phyloP scores from a whole-genome alignment of 2,329 filamentous ascomycete species.

The Aspergillus melleus region DNA sequence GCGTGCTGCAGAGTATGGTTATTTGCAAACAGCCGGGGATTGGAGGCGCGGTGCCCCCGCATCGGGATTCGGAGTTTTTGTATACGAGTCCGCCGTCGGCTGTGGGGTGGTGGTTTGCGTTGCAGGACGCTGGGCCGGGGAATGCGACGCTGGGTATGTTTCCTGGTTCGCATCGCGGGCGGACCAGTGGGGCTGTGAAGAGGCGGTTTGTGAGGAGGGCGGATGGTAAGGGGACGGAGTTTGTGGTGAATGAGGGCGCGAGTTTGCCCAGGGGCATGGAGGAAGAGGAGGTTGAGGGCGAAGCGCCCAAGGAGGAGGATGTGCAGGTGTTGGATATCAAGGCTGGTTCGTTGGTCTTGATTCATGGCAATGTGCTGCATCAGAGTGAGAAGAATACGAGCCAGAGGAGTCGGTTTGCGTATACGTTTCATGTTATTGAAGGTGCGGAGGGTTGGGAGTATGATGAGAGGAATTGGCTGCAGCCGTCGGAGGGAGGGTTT shows the following conservation, averaged over 20 bases:
- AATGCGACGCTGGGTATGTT: slow-evolving; percentile 91
- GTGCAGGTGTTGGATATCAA: slow-evolving; percentile 86
- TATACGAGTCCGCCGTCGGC: slow-evolving; percentile 88
- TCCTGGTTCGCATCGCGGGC: slow-evolving; percentile 67
- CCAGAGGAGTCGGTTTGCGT: slow-evolving; percentile 84
- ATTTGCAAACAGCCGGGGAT: slow-evolving; percentile 99
- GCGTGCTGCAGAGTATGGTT: slow-evolving; percentile 89
- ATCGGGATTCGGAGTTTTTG: slow-evolving; percentile 90
- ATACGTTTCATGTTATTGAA: slow-evolving; percentile 97
- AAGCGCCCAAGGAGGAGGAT: slow-evolving; percentile 36
- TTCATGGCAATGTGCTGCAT: slow-evolving; percentile 93
- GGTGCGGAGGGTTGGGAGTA: slow-evolving; percentile 67
- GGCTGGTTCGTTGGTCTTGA: slow-evolving; percentile 85
- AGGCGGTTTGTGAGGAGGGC: slow-evolving; percentile 69
- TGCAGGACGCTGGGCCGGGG: slow-evolving; percentile 82
- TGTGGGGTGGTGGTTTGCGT: slow-evolving; percentile 95
- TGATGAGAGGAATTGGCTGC: slow-evolving; percentile 89
- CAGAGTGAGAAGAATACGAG: slow-evolving; percentile 94
- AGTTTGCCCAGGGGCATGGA: slow-evolving; percentile 61
- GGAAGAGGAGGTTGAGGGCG: slow-evolving; percentile 41
- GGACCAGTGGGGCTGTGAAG: slow-evolving; percentile 62
- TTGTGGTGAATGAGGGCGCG: slow-evolving; percentile 67
- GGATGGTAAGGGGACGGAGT: slow-evolving; percentile 58
- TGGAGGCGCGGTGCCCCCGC: slow-evolving; percentile 83
- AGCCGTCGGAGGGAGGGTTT: slow-evolving; percentile 78